Evolutionary conservation across 306 rosid species (phyloP), one percentile per base, ranked within the genome.

Genomic region (Cucumis sativus): DNA sequence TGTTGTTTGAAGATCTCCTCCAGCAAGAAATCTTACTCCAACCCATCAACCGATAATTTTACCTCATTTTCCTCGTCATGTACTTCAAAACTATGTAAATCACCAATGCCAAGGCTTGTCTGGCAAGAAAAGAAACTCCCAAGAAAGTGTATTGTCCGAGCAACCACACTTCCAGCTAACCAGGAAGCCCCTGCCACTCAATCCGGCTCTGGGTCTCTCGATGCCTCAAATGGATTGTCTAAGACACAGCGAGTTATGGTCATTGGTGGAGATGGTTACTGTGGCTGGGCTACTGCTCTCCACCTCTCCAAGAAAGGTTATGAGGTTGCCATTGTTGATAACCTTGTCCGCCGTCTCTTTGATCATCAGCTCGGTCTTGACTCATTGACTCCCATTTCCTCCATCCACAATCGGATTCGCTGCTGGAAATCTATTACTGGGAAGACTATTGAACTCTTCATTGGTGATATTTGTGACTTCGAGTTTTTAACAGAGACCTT

Each of bases 221-320:
- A 60, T 52, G 80, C 65, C 79, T 84, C 84, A 1, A 72, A 79
- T n/a, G 86, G 75, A 61, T 85, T 85, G 79, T 85, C 85, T 25
- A 95, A 92, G 81, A 74, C 95, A 23, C 81, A 88, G 80, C 85
- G 95, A 28, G 97, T 89, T 49, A 88, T 95, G 97, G 92, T 95
- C 83, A 88, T 95, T 61, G 98, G 97, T 41, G 98, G 98, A 58
- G 98, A 95, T 84, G 98, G 98, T 71, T 90, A 95, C 83, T 90
- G 98, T 79, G 98, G 98, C 86, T 95, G 98, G 98, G 98, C 97
- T 83, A 92, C 98, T 60, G 97, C 97, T 57, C 97, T 95, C 47
- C 98, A 95, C 79, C 91, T 92, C 15, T 95, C 98, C 79, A 95
- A 89, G 71, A 95, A 85, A 83, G 98, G 97, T 55, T 95, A 92